Evolutionary conservation across 495 filamentous ascomycete genomes (phyloP), one percentile per base, ranked within the genome.

Genomic region (Tuber aestivum): DNA sequence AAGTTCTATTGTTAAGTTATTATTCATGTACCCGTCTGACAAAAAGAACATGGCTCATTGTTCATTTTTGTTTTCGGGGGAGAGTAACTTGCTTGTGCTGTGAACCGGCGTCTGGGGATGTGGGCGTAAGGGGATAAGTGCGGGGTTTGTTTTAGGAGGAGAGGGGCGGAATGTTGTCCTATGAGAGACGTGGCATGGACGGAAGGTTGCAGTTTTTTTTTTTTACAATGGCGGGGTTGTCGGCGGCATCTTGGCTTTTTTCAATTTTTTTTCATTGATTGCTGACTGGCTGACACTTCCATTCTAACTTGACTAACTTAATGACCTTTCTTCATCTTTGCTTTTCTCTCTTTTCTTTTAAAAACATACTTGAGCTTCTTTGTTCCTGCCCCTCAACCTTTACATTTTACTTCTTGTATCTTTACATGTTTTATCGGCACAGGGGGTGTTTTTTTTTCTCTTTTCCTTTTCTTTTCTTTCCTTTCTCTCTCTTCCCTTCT

Each of bases 1-100:
- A 65, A 65, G 56, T 35, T 65, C 56, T 65, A 61, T 61, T n/a
- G 56, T 65, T 65, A 65, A 65, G 56, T 27, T 65, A 65, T 61
- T 61, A 61, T 65, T 35, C 56, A 65, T 65, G 56, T 65, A 35
- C 56, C 56, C 56, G 56, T 65, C 27, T 35, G 27, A 20, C 56
- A 27, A 65, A 65, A 65, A 65, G 56, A 8, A 65, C 56, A 65
- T 65, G 56, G 56, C 27, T 5, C 32, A 65, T 35, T 65, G 56
- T 65, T 65, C 56, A 20, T 65, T 65, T 65, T 65, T 65, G 56
- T 35, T 27, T 35, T 65, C 56, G 56, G 56, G 56, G 27, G 56
- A 65, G 56, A 65, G 56, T 65, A 65, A 65, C 56, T 35, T 65
- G 56, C 56, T 61, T 65, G 56, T 65, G 35, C 56, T 65, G 56